Base-by-base conservation (phyloP, 2,329 filamentous ascomycete species). In the Penicillium corylophilum region DNA sequence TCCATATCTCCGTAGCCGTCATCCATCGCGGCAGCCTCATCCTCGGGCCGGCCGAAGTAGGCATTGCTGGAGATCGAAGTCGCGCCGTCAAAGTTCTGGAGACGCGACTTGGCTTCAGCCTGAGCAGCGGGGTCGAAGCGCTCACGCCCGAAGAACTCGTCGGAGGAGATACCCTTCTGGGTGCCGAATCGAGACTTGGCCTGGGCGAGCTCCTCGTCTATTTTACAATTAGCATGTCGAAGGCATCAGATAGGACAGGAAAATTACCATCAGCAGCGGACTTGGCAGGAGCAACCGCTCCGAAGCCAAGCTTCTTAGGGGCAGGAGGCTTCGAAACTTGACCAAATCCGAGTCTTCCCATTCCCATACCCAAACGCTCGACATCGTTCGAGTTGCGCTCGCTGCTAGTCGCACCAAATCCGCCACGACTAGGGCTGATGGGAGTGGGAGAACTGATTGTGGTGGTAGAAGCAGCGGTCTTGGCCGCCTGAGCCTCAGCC, bases 71-170 rank as follows among this genome's bases (percentile, higher is more conserved):
- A 96, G 72, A 99, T 99, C 60, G 91, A 78, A 1, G 86, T 87
- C 10, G 94, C 92, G 40, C 94, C 91, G 74, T 97, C 93, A 68
- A 99, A 99, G 42, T 91, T 89, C 76, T 90, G 87, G 48, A 99
- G 82, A 36, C 94, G 85, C 22, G 81, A 80, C 78, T 95, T 95
- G 63, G 94, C 93, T 76, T 96, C 93, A 46, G 85, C 80, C 68
- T 94, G 88, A 8, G 87, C 84, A 49, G 80, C 80, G 33, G 92
- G 85, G 69, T 99, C 92, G 73, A 86, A 97, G 49, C 82, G 77
- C 47, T 91, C 90, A 71, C 94, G 93, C 65, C 93, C 91, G 69
- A 99, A 99, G 80, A 95, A 99, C 71, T 99, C 94, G 71, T 99
- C 94, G 0, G 92, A 96, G 0, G 91, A 96, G 62, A 99, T 99